Conservation (phyloP, 306 rosid species). For the Gleditsia sinensis region DNA sequence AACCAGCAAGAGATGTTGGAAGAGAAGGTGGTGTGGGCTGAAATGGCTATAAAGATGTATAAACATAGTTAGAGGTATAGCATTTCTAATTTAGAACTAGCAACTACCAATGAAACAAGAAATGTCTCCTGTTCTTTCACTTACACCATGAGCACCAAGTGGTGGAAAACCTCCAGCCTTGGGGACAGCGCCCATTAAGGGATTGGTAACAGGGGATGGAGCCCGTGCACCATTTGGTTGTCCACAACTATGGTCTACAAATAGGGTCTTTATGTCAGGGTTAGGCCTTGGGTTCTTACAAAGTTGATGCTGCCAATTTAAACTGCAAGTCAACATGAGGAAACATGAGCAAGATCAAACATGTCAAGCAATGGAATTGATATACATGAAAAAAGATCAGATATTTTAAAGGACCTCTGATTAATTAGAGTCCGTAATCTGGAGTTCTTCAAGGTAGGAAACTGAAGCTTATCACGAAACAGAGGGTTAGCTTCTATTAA, state of each 20-base stretch:
- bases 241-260: constrained; percentile 94
- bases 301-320: constrained; percentile 99
- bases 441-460: constrained; percentile 90
- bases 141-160: constrained; percentile 89
- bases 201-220: constrained; percentile 94
- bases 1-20: constrained; percentile 90
- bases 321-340: constrained; percentile 58
- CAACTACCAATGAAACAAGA: constrained; percentile 2
- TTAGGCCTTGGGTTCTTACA: constrained; percentile 96
- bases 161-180: constrained; percentile 92
- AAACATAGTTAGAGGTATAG: constrained; percentile 37
- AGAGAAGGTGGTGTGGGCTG: constrained; percentile 85
- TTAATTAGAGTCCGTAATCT: constrained; percentile 92
- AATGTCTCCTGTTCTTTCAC: constrained; percentile 34
- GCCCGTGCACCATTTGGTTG: constrained; percentile 97
- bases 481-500: constrained; percentile 94
- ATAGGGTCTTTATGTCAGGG: constrained; percentile 96
- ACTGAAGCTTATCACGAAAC: constrained; percentile 95
- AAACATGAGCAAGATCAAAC: constrained; percentile 19
- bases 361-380: constrained; percentile 3
- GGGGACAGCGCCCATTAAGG: constrained; percentile 85
- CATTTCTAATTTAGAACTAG: constrained; percentile 13
- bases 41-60: constrained; percentile 67
- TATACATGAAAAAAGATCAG: constrained; percentile 4
- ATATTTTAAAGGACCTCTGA: constrained; percentile 68